phyloP scores from a whole-genome alignment of 1,284 basidiomycete species.

The Sporisorium graminicola region DNA sequence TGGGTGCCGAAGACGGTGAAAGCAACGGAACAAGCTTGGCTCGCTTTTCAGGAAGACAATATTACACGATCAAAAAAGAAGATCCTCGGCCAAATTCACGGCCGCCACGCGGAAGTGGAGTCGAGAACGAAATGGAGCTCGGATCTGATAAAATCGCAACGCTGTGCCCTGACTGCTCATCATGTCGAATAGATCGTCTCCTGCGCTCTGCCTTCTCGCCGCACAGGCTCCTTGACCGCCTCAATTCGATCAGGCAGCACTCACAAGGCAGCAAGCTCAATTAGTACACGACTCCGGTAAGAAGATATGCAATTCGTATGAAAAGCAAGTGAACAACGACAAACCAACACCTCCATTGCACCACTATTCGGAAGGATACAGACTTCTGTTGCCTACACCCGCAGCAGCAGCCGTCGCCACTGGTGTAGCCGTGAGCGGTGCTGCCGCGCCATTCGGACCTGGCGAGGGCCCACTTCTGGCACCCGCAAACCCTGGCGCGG shows the following conservation, averaged over 20 bases:
- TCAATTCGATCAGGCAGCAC: not conserved
- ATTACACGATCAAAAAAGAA: not conserved
- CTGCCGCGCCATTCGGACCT: not conserved
- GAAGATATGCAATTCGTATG: not conserved
- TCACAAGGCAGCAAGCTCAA: not conserved
- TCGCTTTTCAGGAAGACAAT: no score
- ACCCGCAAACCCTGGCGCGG: not conserved
- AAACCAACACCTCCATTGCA: not conserved
- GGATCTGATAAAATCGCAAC: not conserved
- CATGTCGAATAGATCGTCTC: no score
- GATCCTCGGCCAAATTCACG: slow-evolving; percentile 29
- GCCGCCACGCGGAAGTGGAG: not conserved
- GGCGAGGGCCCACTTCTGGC: not conserved
- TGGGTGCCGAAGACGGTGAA: not conserved
- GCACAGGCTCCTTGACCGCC: not conserved
- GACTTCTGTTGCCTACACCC: slow-evolving; percentile 25
- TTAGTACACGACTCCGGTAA: not conserved
- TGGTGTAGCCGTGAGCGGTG: slow-evolving; percentile 29
- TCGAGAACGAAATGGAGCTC: not conserved
- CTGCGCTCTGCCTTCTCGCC: not conserved
- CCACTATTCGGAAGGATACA: slow-evolving; percentile 31
- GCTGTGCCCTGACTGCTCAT: no score
- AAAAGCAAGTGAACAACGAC: not conserved
- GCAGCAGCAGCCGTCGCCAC: slow-evolving; percentile 28
- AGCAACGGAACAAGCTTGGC: not conserved